Conservation (phyloP, 108 stramenopile species). For the Asterionellopsis glacialis region DNA sequence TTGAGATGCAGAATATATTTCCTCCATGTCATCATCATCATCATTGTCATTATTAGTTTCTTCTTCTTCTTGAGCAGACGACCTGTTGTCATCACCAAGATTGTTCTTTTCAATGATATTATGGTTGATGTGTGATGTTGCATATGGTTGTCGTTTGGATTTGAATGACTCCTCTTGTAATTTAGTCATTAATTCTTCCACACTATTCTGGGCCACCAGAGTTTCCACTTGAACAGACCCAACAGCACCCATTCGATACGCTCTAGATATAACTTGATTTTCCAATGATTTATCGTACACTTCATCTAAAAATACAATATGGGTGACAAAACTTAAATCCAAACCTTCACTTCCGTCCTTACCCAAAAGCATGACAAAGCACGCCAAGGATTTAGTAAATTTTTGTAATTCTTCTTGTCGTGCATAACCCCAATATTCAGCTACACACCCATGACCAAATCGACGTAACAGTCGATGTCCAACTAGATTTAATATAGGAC, state of each 20-base stretch:
- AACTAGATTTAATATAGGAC: slow-evolving; percentile 55
- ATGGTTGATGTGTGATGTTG: too few species aligned
- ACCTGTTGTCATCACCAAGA: too few species aligned
- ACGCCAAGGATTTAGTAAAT: slow-evolving; percentile 47
- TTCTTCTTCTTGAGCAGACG: too few species aligned
- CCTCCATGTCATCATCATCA: too few species aligned
- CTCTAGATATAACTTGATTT: slow-evolving; percentile 84
- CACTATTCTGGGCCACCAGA: slow-evolving; percentile 70
- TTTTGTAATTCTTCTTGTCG: slow-evolving; percentile 57
- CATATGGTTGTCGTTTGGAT: too few species aligned
- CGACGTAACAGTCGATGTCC: slow-evolving; percentile 58
- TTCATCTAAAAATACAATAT: slow-evolving; percentile 88
- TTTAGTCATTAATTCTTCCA: slow-evolving; percentile 78
- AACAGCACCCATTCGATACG: slow-evolving; percentile 91
- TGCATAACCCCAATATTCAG: slow-evolving; percentile 67
- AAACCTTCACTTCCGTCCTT: slow-evolving; percentile 92
- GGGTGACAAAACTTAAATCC: slow-evolving; percentile 92
- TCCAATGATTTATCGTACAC: slow-evolving; percentile 75
- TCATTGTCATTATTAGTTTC: too few species aligned
- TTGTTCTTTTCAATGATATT: too few species aligned
- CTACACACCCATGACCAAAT: slow-evolving; percentile 68
- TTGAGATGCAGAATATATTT: too few species aligned
- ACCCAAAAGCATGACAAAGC: slow-evolving; percentile 80
- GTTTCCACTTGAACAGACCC: slow-evolving; percentile 84
- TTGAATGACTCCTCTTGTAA: slow-evolving; percentile 1